Conservation (phyloP, 106 monocot genomes). For the Phalaenopsis equestris region DNA sequence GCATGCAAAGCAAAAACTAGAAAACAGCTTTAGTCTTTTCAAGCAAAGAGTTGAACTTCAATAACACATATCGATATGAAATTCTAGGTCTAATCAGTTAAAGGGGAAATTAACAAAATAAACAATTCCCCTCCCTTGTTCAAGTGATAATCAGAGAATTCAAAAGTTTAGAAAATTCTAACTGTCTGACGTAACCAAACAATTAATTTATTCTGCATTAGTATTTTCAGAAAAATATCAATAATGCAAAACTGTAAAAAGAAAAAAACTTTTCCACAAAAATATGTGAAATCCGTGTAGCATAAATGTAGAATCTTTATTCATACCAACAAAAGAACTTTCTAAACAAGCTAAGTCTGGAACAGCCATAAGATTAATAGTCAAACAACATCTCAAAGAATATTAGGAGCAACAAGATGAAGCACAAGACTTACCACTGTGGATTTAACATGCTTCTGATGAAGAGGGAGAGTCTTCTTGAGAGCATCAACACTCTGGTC, state of each 20-base stretch:
- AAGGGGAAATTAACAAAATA: no score
- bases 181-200: no score
- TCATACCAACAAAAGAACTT: not conserved
- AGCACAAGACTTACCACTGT: not conserved
- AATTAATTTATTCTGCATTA: no score
- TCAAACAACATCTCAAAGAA: not conserved
- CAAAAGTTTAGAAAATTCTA: no score
- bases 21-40: no score
- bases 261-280: not conserved
- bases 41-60: no score
- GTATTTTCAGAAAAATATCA: no score
- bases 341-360: not conserved
- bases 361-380: not conserved
- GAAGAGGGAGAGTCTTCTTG: not conserved
- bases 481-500: not conserved
- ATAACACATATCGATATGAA: no score
- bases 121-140: no score
- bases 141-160: no score
- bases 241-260: not conserved
- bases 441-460: not conserved
- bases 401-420: not conserved
- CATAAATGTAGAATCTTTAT: not conserved
- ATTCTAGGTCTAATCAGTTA: no score
- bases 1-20: no score
- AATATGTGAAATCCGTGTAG: not conserved